Percentiles rank a stretch among this genome's conserved stretches.
Evolutionary conservation across 148 eudicot genomes (phyloP).

Genomic region (Rhododendron vialii): DNA sequence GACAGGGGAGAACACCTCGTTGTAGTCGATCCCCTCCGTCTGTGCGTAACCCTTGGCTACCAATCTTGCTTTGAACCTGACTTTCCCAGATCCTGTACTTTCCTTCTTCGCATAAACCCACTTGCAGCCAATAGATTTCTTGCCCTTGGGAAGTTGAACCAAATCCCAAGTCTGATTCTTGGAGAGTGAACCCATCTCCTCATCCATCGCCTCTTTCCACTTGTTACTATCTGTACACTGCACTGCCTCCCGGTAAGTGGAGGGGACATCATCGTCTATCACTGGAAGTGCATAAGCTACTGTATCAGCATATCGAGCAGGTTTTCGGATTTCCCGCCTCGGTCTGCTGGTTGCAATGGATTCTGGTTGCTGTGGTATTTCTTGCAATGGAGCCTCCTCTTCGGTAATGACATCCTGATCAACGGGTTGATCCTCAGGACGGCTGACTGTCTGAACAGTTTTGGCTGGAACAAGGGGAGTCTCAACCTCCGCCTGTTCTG

Average conservation of each 20-base stretch:
- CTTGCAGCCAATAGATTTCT: background rate
- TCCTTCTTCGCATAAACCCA: background rate
- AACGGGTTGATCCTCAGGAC: background rate
- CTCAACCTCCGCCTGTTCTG: background rate
- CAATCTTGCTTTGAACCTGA: background rate
- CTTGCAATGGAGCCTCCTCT: background rate
- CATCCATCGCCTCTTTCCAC: too few species aligned
- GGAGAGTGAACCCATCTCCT: too few species aligned
- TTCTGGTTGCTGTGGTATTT: background rate
- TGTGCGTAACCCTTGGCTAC: background rate
- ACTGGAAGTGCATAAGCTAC: background rate
- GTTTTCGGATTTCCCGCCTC: background rate
- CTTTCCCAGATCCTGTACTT: background rate
- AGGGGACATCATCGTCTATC: background rate
- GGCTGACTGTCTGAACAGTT: background rate
- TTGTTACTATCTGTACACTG: background rate
- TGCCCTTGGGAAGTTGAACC: background rate
- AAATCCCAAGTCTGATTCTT: too few species aligned
- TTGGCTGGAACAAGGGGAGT: background rate
- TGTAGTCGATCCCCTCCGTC: background rate
- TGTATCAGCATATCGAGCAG: background rate
- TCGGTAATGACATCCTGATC: background rate
- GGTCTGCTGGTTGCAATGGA: background rate
- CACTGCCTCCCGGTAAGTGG: background rate
- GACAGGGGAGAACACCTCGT: background rate